Conservation (phyloP, 352 stramenopile genomes). For the Saprolegnia diclina region DNA sequence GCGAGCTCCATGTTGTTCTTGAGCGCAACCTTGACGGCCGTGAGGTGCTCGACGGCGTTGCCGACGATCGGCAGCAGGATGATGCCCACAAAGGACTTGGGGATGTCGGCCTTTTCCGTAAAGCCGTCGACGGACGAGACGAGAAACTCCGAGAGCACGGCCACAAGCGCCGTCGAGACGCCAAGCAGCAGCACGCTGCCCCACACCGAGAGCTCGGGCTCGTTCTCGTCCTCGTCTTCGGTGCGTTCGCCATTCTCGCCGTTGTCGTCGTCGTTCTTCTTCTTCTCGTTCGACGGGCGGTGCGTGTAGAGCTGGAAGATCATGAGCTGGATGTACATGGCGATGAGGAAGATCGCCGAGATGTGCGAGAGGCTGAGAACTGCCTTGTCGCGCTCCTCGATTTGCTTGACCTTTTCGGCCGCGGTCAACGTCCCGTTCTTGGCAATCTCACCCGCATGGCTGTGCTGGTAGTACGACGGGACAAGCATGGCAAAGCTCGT, state of each 20-base stretch:
- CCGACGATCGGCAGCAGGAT: constrained; percentile 87
- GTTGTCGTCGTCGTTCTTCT: not conserved
- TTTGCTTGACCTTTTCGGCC: constrained; percentile 34
- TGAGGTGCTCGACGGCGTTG: constrained; percentile 88
- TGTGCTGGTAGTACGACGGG: constrained; percentile 44
- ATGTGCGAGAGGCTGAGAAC: constrained; percentile 30
- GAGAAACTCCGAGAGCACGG: constrained; percentile 73
- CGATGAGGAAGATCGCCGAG: constrained; percentile 32
- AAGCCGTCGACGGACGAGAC: constrained; percentile 30
- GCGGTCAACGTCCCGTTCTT: not conserved
- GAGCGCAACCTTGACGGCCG: constrained; percentile 78
- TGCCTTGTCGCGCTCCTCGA: constrained; percentile 36
- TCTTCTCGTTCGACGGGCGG: constrained; percentile 3
- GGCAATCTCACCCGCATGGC: not conserved
- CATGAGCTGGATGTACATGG: constrained; percentile 68
- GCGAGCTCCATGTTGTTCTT: constrained; percentile 91
- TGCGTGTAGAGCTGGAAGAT: constrained; percentile 58
- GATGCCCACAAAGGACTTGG: constrained; percentile 40
- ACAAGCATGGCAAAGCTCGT: constrained; percentile 63
- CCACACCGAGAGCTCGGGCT: constrained; percentile 44
- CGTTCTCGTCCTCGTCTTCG: constrained; percentile 30
- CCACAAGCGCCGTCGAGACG: constrained; percentile 68
- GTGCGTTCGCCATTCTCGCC: not conserved
- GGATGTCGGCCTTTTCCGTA: constrained; percentile 22
- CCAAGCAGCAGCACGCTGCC: constrained; percentile 44